Evolutionary conservation across 305 asterid species (phyloP).

Genomic region (Rubia tinctorum): DNA sequence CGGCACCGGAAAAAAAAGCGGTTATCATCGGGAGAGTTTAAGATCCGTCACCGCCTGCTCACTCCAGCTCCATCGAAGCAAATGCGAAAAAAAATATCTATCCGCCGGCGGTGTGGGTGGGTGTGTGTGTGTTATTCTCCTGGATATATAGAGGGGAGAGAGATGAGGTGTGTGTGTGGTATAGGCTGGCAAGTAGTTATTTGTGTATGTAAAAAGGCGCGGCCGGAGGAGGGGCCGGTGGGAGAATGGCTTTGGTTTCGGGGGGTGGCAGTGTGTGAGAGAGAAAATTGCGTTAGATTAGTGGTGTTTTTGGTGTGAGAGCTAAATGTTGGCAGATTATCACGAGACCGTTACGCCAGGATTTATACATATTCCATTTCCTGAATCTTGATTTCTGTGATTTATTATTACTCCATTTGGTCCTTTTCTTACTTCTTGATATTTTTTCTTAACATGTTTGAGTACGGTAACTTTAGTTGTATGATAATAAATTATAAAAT

Average conservation of each 20-base stretch:
- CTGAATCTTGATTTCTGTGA: neutral
- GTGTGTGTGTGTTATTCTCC: neutral
- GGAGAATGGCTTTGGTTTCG: constrained; percentile 3
- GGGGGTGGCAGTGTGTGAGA: constrained; percentile 18
- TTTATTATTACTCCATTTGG: too few relatives aligned
- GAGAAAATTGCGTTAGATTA: constrained; percentile 40
- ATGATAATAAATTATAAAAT: too few relatives aligned
- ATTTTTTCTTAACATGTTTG: too few relatives aligned
- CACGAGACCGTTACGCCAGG: constrained; percentile 18
- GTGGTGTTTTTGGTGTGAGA: neutral
- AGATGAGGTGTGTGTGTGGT: neutral
- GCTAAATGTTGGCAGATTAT: constrained; percentile 19
- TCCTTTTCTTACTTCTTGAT: too few relatives aligned
- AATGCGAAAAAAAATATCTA: constrained; percentile 9
- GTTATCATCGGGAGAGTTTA: constrained; percentile 4
- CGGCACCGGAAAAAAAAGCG: neutral
- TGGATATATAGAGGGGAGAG: neutral
- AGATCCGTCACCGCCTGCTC: constrained; percentile 16
- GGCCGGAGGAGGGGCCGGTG: constrained; percentile 13
- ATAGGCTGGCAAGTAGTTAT: constrained; percentile 1
- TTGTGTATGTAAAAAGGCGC: constrained; percentile 1
- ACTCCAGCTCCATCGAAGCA: constrained; percentile 9
- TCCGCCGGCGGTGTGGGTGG: neutral
- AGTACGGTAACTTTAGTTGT: too few relatives aligned
- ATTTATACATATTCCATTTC: neutral